Percentiles rank a stretch among this genome's conserved stretches.
Conservation (phyloP, 257 asterid species). For the Cruciata laevipes region DNA sequence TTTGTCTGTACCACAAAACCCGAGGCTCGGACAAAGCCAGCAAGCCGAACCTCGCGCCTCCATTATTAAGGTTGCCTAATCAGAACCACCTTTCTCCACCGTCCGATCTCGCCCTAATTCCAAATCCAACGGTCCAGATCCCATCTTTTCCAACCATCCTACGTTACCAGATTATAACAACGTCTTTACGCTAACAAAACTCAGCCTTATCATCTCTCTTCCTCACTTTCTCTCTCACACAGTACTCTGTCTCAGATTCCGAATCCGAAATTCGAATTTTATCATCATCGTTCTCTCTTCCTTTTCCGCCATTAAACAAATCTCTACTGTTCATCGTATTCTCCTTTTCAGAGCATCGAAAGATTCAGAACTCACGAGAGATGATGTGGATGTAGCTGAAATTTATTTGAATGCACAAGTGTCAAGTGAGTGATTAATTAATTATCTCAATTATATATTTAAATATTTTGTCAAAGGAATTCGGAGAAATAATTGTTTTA, state of each 20-base stretch:
- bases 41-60: conserved; percentile 18
- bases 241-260: not conserved
- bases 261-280: not conserved
- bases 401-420: not conserved
- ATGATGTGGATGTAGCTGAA: too few species aligned
- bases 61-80: not conserved
- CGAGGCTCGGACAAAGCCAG: conserved; percentile 32
- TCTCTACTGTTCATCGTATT: not conserved
- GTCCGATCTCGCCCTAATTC: not conserved
- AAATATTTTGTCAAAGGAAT: not conserved
- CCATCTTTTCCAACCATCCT: not conserved
- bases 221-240: conserved; percentile 4
- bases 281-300: not conserved
- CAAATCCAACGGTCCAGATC: not conserved
- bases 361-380: not conserved
- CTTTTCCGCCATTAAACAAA: not conserved
- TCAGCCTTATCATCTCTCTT: conserved; percentile 7
- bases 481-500: not conserved
- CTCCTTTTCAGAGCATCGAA: not conserved
- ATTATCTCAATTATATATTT: too few species aligned
- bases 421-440: not conserved
- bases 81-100: not conserved
- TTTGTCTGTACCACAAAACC: conserved; percentile 43
- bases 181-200: not conserved
- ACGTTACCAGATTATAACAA: not conserved